Evolutionary conservation across 225 moss, liverwort and hornwort genomes (phyloP).

Genomic region (Marchantia polymorpha): DNA sequence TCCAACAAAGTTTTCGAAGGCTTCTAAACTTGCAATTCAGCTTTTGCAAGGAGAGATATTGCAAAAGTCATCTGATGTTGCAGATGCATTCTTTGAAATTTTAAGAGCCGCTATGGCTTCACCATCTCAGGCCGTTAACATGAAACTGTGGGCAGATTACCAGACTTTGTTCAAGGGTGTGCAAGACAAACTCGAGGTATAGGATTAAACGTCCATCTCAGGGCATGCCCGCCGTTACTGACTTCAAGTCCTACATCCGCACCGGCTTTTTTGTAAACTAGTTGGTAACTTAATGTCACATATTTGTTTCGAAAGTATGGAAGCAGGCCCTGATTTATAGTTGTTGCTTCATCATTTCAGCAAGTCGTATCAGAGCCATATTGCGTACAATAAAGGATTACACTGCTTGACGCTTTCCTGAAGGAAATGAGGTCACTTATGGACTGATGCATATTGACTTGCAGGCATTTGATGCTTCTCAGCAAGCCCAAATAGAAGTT

Average conservation of each 20-base stretch:
- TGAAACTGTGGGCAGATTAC: slow-evolving; percentile 62
- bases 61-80: slow-evolving; percentile 49
- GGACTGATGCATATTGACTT: slow-evolving; percentile 1
- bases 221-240: not conserved
- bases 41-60: slow-evolving; percentile 66
- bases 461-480: slow-evolving; percentile 68
- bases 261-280: too few species aligned
- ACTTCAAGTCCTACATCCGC: not conserved
- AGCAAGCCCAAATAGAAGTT: slow-evolving; percentile 69
- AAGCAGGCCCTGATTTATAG: not conserved
- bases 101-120: slow-evolving; percentile 66
- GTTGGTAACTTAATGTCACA: too few species aligned
- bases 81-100: slow-evolving; percentile 65
- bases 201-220: not conserved
- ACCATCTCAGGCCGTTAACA: slow-evolving; percentile 58
- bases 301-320: not conserved
- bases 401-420: not conserved
- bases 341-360: too few species aligned
- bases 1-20: slow-evolving; percentile 79
- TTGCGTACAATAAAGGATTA: not conserved
- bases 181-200: slow-evolving; percentile 60
- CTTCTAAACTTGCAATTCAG: slow-evolving; percentile 85
- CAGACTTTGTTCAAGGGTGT: slow-evolving; percentile 67
- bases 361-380: too few species aligned
- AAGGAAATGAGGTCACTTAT: not conserved